Evolutionary conservation across 331 rosid genomes (phyloP).

Genomic region (Spiraea crenata): DNA sequence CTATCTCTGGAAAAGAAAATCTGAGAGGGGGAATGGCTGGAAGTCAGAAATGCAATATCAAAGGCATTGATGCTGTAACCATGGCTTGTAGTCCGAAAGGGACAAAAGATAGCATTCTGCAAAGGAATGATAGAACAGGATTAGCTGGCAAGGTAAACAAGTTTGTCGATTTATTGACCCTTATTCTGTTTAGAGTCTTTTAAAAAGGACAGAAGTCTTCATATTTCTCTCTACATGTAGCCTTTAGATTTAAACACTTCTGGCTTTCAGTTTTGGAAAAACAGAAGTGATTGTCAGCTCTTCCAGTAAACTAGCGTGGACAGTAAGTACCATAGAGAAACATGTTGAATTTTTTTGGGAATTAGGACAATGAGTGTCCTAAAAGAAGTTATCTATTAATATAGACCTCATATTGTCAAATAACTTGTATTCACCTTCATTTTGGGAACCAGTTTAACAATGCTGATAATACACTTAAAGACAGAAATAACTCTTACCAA

Average conservation of each 20-base stretch:
- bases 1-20: conserved; percentile 53
- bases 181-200: conserved; percentile 3
- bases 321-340: not conserved
- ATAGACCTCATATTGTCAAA: not conserved
- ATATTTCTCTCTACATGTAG: not conserved
- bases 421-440: not conserved
- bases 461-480: not conserved
- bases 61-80: conserved; percentile 27
- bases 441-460: not conserved
- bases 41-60: conserved; percentile 37
- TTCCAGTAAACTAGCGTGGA: not conserved
- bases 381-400: not conserved
- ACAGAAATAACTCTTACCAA: not conserved
- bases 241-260: not conserved
- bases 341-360: not conserved
- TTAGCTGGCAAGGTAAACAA: conserved; percentile 29
- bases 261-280: not conserved
- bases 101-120: conserved; percentile 18
- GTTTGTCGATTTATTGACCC: conserved; percentile 2
- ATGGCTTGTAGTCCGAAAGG: conserved; percentile 23
- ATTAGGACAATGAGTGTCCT: not conserved
- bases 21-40: conserved; percentile 18
- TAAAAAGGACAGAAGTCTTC: not conserved
- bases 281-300: not conserved
- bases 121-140: conserved; percentile 30